Base-by-base conservation (phyloP, 805 yeast genomes). In the Zygoascus flipseniorum region DNA sequence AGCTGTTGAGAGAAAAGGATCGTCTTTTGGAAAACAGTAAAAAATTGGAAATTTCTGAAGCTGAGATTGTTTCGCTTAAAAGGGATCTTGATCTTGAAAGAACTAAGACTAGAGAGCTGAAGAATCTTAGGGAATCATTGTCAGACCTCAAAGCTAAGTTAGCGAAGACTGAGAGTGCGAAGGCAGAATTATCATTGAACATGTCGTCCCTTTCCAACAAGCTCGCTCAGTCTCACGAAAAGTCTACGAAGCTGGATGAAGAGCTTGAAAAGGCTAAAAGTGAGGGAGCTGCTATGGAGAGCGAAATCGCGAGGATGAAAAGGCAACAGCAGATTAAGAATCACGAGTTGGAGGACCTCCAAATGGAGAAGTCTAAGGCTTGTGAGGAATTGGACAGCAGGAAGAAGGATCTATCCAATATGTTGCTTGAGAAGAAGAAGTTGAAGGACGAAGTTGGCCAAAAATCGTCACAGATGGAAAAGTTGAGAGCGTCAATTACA, bases 61-160 rank as follows among this genome's bases (percentile, higher is more conserved):
- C 51, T 10, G 63, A 60, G 31, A 53, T 44, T 16, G 35, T 20
- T 5, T 50, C 52, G 5, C 52, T 62, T 4, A 20, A 53, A 23
- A 51, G 53, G 32, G 60, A 60, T 44, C 53, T 60, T 10, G 58
- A 61, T 42, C 43, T 51, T 16, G 62, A 59, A 18, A 54, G 55
- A 44, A 56, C 54, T 11, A 57, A 54, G 50, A 50, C 57, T 8
- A 46, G 53, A 2, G 55, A 56, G 26, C 51, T 56, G 48, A 54
- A 55, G 49, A 45, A 46, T n/a, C 55, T 60, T 13, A 28, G 39
- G 16, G 46, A 43, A n/a, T 58, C 56, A 46, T 42, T 64, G 5
- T 49, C 26, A 19, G 46, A 55, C 16, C 59, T 56, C 31, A 52
- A 52, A 48, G 47, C 23, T 5, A 56, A 56, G 31, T 57, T 61